Evolutionary conservation across 2,329 filamentous ascomycete species (phyloP), one percentile per base, ranked within the genome.

Genomic region (Leptographium galeiforme): DNA sequence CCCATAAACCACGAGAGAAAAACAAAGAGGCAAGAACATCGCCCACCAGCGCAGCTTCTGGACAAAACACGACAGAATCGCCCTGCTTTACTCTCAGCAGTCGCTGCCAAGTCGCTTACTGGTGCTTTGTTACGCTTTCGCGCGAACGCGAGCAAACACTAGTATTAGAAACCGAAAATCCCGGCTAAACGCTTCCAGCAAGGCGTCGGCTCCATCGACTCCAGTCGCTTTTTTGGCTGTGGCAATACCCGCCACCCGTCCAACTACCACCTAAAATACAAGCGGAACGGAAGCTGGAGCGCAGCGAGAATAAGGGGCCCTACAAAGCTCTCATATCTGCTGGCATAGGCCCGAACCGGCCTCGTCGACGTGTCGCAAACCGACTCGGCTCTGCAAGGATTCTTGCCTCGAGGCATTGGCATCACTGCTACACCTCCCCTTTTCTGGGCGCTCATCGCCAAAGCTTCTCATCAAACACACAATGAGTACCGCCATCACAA

Each of bases 401-500:
- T 25, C 41, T 5, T 44, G 41, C 41, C 18, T 44, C 19, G 41
- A 40, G 39, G 40, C 11, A 11, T 18, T n/a, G 40, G 41, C 48
- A 33, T 34, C 44, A 4, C 8, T 47, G 7, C 32, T 34, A 2
- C 32, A 32, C 45, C 45, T 25, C 30, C 18, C 14, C n/a, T 16
- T 36, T 18, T 18, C 8, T 6, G 1, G 10, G 18, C 45, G 16
- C 45, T 48, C 45, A 18, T 36, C 18, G 10, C 18, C 30, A 48
- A 36, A n/a, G 32, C 33, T 18, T 36, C 33, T 48, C 11, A 36
- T 16, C n/a, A 18, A 34, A 18, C 47, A 50, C 48, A 39, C 25
- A 43, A 84, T 84, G 81, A 84, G 79, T 72, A 74, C 81, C 66
- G 79, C 78, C 68, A 77, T 84, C 65, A 78, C 80, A 63, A 83